Percentiles rank a stretch among this genome's conserved stretches.
phyloP scores from a whole-genome alignment of 2,329 filamentous ascomycete species.

The Phialophora macrospora region DNA sequence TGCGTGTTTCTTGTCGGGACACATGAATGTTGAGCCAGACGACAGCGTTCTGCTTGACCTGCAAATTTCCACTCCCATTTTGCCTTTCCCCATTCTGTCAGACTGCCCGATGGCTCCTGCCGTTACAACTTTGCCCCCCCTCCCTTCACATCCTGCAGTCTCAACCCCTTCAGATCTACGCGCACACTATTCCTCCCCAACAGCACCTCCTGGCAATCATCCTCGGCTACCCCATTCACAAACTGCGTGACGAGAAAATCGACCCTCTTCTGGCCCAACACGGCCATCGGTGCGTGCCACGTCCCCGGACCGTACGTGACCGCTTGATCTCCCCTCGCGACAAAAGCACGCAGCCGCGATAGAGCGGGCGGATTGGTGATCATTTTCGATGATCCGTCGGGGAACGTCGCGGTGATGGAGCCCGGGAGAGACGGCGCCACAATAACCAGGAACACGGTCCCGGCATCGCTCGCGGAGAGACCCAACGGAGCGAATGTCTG shows the following conservation, averaged over 20 bases:
- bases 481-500: constrained; percentile 86
- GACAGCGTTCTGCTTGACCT: background rate
- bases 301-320: constrained; percentile 91
- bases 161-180: constrained; percentile 20
- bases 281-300: constrained; percentile 97
- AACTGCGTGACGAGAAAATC: constrained; percentile 92
- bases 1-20: constrained; percentile 4
- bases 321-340: constrained; percentile 76
- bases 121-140: constrained; percentile 20
- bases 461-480: constrained; percentile 34
- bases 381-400: constrained; percentile 40
- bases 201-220: constrained; percentile 74
- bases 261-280: constrained; percentile 70
- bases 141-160: constrained; percentile 1
- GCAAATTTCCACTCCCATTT: background rate
- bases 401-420: constrained; percentile 45
- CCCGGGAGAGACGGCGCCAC: constrained; percentile 74
- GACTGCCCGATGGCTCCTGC: no score
- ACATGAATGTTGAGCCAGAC: background rate
- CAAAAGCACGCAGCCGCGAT: constrained; percentile 71
- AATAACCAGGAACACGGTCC: constrained; percentile 72
- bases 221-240: constrained; percentile 76
- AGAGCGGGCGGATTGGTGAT: constrained; percentile 71
- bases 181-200: constrained; percentile 24
- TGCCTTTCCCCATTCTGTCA: background rate